Conservation (phyloP, 305 asterid genomes). For the Ilex paraguariensis region DNA sequence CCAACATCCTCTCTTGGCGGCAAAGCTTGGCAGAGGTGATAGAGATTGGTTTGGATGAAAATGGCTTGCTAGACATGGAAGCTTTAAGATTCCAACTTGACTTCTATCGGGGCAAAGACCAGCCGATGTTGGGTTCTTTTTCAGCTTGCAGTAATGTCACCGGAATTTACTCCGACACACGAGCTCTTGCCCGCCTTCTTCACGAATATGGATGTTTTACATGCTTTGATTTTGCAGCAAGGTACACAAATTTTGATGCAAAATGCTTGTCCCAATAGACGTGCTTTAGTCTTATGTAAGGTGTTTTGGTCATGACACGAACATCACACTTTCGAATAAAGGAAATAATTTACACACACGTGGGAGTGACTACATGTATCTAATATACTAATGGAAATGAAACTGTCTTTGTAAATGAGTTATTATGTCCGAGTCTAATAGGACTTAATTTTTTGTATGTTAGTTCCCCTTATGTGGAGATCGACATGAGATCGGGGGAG, state of each 20-base stretch:
- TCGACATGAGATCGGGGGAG: slow-evolving; percentile 41
- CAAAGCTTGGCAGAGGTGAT: slow-evolving; percentile 69
- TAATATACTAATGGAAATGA: too few relatives aligned
- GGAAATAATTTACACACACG: too few relatives aligned
- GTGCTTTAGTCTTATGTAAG: too few relatives aligned
- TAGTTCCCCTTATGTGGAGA: slow-evolving; percentile 44
- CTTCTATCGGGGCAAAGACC: slow-evolving; percentile 22
- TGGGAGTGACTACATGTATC: too few relatives aligned
- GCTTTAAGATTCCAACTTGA: slow-evolving; percentile 30
- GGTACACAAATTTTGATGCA: slow-evolving; percentile 20
- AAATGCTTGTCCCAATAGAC: too few relatives aligned
- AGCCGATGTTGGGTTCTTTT: slow-evolving; percentile 61
- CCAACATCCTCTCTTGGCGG: slow-evolving; percentile 67
- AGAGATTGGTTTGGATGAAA: slow-evolving; percentile 53
- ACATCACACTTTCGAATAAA: too few relatives aligned
- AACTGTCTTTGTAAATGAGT: too few relatives aligned
- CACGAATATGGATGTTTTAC: slow-evolving; percentile 58
- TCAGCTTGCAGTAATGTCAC: slow-evolving; percentile 82
- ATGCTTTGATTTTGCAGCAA: slow-evolving; percentile 69
- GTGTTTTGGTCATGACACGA: too few relatives aligned
- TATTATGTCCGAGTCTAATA: too few relatives aligned
- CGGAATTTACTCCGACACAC: slow-evolving; percentile 44
- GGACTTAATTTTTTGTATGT: too few relatives aligned
- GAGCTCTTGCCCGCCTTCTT: slow-evolving; percentile 44
- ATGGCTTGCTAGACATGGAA: slow-evolving; percentile 47